Evolutionary conservation across 2,329 filamentous ascomycete species (phyloP), one percentile per base, ranked within the genome.

Genomic region (Harringtonia lauricola): DNA sequence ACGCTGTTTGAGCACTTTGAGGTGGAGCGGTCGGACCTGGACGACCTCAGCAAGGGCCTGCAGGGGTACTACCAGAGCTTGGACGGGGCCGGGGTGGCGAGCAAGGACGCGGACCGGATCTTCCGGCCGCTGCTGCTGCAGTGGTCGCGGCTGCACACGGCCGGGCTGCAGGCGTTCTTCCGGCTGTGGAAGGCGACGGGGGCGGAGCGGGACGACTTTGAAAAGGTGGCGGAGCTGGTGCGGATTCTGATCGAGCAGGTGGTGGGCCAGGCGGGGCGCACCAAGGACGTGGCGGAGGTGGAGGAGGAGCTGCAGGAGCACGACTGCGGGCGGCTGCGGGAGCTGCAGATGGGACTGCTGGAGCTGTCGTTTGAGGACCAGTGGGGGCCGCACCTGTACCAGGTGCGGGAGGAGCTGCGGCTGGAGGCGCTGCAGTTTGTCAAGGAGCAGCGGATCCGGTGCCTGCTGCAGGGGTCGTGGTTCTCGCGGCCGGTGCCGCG

Each of bases 1-100:
- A 86, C 94, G 31, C 66, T 98, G 3, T 96, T 92, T 61, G 88
- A 96, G 54, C 88, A 96, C 61, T 98, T 98, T 55, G 88, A 95
- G 48, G 84, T 96, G 33, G 88, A 94, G 53, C 86, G 82, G 59
- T 76, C 80, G 4, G 87, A 94, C 41, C 66, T 83, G 41, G 83
- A 90, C 51, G 88, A 94, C 54, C 70, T 76, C 14, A 83, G 86
- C 45, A 43, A 43, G 26, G 51, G 49, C 26, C 41, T 50, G 36
- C 48, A 52, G 60, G 79, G 75, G 19, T 87, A 89, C 54, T 87
- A 89, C 54, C 75, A 87, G 50, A 70, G 80, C 10, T 63, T 88
- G 40, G 87, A 94, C 51, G 81, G 45, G 7, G 26, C 10, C 9
- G 39, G 40, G 17, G 14, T 21, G 34, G 47, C 79, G 21, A 71